phyloP scores from a whole-genome alignment of 441 rosid species.

The Theobroma grandiflorum region DNA sequence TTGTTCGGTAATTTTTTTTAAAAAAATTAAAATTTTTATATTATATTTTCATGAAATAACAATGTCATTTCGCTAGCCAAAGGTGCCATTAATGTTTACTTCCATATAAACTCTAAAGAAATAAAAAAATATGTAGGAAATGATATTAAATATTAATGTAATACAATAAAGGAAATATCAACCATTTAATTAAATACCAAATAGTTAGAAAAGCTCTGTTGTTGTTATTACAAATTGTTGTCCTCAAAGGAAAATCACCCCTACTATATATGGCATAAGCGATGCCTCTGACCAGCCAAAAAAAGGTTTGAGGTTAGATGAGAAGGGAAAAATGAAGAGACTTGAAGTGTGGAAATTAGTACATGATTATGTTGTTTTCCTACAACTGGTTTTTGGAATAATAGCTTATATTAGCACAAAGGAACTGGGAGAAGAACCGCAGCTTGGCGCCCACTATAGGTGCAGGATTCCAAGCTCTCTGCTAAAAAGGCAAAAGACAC shows the following conservation, averaged over 20 bases:
- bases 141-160: no score
- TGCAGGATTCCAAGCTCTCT: slow-evolving; percentile 3
- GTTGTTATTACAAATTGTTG: no score
- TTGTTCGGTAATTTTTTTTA: no score
- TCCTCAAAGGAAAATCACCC: not conserved
- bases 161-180: not conserved
- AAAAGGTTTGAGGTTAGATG: no score
- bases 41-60: no score
- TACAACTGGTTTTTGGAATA: not conserved
- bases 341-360: not conserved
- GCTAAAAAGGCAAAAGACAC: not conserved
- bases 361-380: not conserved
- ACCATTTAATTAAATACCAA: not conserved
- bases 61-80: no score
- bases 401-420: not conserved
- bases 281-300: no score
- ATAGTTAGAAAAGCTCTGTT: not conserved
- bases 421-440: not conserved
- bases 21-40: no score
- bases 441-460: not conserved
- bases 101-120: no score
- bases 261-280: not conserved
- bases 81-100: no score
- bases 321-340: not conserved
- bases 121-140: not conserved